phyloP scores from a whole-genome alignment of 2,329 filamentous ascomycete genomes.

The Diaporthe sp. region DNA sequence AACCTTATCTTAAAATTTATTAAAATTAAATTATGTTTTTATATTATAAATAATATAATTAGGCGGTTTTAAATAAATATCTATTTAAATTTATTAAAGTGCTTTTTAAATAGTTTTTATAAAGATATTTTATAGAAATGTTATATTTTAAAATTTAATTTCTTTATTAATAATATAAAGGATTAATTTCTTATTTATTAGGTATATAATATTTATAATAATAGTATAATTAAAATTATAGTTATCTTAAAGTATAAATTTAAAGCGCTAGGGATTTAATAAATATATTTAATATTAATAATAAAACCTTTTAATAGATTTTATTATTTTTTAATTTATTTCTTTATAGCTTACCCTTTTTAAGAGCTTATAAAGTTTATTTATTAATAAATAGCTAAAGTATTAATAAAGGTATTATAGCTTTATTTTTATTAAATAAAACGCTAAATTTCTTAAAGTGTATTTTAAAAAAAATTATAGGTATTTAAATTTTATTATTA shows the following conservation, averaged over 20 bases:
- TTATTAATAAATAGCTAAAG: no score
- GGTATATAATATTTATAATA: neutral
- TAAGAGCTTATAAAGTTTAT: no score
- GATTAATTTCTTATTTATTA: neutral
- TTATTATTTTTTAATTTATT: no score
- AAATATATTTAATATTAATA: no score
- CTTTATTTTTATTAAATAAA: no score
- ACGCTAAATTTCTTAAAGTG: no score
- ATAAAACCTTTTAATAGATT: no score
- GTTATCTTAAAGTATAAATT: neutral
- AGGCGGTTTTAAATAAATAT: neutral
- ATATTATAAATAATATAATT: conserved; percentile 3
- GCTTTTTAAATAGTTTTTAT: neutral
- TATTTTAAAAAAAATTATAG: no score
- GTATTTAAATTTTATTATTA: no score
- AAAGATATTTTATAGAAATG: neutral
- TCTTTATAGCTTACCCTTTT: no score
- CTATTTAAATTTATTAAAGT: neutral
- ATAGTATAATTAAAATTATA: neutral
- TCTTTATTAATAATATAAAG: neutral
- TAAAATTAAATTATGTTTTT: neutral
- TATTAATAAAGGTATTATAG: no score
- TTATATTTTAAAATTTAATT: neutral
- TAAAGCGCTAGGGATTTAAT: no score
- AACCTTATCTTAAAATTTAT: neutral